A percentile compares a stretch with the other conserved stretches of the same genome.
These are phyloP conservation scores for Blastobotrys raffinosifermentans DNA, from an alignment of 1,139 yeast genomes.

Conservation along the genomic window DNA sequence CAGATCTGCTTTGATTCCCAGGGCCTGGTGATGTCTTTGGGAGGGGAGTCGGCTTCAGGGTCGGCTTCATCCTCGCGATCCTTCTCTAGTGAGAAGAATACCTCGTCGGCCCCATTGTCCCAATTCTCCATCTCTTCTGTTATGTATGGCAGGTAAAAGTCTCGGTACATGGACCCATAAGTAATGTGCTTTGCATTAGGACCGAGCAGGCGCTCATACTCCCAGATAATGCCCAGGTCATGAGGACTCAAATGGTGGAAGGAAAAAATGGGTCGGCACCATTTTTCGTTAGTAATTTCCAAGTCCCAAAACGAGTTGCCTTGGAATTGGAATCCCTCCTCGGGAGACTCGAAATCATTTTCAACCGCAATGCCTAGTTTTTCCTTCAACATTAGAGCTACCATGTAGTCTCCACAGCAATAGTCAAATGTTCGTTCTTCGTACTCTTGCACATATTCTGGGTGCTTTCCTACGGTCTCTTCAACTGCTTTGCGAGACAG, in stretches of 20 bases:
- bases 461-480: conserved; percentile 23
- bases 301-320: conserved; percentile 28
- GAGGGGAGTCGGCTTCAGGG: conserved; percentile 12
- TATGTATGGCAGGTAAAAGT: conserved; percentile 31
- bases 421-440: conserved; percentile 24
- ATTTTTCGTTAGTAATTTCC: conserved; percentile 14
- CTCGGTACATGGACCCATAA: conserved; percentile 31
- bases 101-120: conserved; percentile 25
- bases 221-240: conserved; percentile 33
- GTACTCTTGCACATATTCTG: conserved; percentile 23
- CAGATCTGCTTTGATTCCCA: conserved; percentile 23
- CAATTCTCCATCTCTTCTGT: conserved; percentile 23
- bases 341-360: conserved; percentile 17
- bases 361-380: conserved; percentile 16
- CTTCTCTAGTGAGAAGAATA: conserved; percentile 9
- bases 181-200: conserved; percentile 25
- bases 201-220: conserved; percentile 27
- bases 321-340: conserved; percentile 27
- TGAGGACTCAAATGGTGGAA: conserved; percentile 32
- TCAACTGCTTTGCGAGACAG: conserved; percentile 31
- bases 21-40: conserved; percentile 18
- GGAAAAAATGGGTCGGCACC: conserved; percentile 32
- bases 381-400: conserved; percentile 25
- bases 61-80: conserved; percentile 12
- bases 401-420: conserved; percentile 36